These are phyloP conservation scores for Cephalotrichum gorgonifer DNA, from an alignment of 2,329 filamentous ascomycete genomes.

Conservation along the genomic window DNA sequence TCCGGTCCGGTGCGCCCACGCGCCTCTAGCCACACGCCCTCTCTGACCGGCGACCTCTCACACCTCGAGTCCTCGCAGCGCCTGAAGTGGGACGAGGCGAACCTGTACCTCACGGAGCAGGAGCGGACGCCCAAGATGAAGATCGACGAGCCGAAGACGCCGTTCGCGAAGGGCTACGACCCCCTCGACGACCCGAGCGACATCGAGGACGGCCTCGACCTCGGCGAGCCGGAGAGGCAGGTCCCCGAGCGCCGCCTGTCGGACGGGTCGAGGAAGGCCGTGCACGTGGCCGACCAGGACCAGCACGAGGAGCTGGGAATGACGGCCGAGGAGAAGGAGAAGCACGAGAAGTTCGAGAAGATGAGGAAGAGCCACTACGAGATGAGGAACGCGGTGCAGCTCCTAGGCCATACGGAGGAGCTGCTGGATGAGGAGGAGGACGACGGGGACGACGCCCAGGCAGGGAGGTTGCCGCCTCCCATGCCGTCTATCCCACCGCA, in stretches of 20 bases:
- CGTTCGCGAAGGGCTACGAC: constrained; percentile 87
- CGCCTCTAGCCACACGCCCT: constrained; percentile 56
- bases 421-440: constrained; percentile 53
- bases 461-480: constrained; percentile 28
- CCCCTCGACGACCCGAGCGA: constrained; percentile 79
- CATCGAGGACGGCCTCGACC: constrained; percentile 68
- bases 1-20: constrained; percentile 45
- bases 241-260: constrained; percentile 55
- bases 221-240: constrained; percentile 83
- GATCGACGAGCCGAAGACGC: constrained; percentile 97
- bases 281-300: constrained; percentile 58
- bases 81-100: constrained; percentile 97
- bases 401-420: constrained; percentile 68
- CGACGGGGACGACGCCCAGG: constrained; percentile 45
- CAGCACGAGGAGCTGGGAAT: constrained; percentile 43
- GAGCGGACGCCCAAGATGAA: constrained; percentile 96
- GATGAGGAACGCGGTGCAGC: constrained; percentile 86
- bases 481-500: constrained; percentile 20
- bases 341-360: constrained; percentile 85
- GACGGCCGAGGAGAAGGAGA: constrained; percentile 68
- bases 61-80: constrained; percentile 52
- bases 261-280: constrained; percentile 80
- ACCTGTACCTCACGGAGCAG: constrained; percentile 93
- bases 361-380: constrained; percentile 96
- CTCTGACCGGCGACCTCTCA: constrained; percentile 45